These are phyloP conservation scores for Alternaria novae-zelandiae DNA, from an alignment of 2,329 filamentous ascomycete species.

Conservation along the genomic window DNA sequence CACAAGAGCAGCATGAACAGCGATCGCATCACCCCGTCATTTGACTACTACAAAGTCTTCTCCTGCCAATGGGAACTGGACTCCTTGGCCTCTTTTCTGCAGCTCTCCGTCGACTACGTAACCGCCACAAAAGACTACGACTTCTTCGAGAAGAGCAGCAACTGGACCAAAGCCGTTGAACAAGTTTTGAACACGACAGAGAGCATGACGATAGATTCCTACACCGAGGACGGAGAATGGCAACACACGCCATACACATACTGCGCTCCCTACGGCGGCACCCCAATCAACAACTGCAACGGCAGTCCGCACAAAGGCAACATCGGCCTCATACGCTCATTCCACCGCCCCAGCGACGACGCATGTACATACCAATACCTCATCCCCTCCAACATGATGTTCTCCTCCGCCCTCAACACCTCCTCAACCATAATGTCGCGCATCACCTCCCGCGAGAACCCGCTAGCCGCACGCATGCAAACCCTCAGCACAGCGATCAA, in stretches of 20 bases:
- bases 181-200: constrained; percentile 52
- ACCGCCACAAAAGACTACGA: constrained; percentile 53
- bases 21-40: constrained; percentile 53
- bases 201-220: constrained; percentile 56
- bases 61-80: constrained; percentile 62
- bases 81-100: constrained; percentile 57
- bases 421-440: constrained; percentile 59
- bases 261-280: constrained; percentile 52
- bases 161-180: constrained; percentile 55
- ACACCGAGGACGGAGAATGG: constrained; percentile 53
- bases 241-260: constrained; percentile 55
- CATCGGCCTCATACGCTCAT: constrained; percentile 57
- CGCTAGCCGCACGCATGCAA: constrained; percentile 62
- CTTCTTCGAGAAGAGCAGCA: constrained; percentile 54
- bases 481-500: constrained; percentile 57
- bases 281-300: constrained; percentile 60
- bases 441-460: constrained; percentile 51
- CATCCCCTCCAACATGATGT: constrained; percentile 71
- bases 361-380: constrained; percentile 58
- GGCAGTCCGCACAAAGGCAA: constrained; percentile 55
- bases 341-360: constrained; percentile 59
- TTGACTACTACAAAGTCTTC: constrained; percentile 55
- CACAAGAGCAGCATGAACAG: constrained; percentile 46
- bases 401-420: constrained; percentile 66
- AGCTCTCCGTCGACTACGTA: constrained; percentile 56